Conservation (phyloP, 1,284 basidiomycete species). For the Macrocybe sp. region DNA sequence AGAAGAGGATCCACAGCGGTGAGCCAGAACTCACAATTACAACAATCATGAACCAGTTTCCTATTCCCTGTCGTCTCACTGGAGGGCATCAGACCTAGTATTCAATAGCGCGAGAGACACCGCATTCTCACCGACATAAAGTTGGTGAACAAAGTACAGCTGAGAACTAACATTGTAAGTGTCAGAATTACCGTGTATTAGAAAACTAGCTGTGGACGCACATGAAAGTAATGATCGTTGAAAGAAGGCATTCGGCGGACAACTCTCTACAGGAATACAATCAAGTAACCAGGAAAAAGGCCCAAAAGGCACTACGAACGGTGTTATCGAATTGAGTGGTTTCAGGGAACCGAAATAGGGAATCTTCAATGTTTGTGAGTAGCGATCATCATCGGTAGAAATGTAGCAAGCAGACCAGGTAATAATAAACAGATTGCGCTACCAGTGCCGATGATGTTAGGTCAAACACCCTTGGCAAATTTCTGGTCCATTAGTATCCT, state of each 20-base stretch:
- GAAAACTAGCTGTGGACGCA: conserved; percentile 10
- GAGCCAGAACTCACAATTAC: no score
- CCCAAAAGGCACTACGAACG: conserved; percentile 7
- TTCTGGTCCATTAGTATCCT: neutral
- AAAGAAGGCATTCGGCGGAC: conserved; percentile 31
- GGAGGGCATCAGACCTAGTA: no score
- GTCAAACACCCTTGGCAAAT: conserved; percentile 17
- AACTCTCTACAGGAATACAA: conserved; percentile 22
- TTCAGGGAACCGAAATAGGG: conserved; percentile 21
- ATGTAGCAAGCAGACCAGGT: conserved; percentile 13
- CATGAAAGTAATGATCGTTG: conserved; percentile 34
- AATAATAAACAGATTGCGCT: conserved; percentile 23
- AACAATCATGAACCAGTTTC: no score
- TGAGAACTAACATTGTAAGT: conserved; percentile 28
- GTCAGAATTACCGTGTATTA: neutral
- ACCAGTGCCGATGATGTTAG: conserved; percentile 20
- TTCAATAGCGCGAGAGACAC: no score
- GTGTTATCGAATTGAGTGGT: conserved; percentile 18
- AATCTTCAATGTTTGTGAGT: conserved; percentile 10
- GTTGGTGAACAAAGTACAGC: conserved; percentile 36
- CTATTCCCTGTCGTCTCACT: no score
- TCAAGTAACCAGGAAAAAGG: neutral
- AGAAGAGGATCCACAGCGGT: no score
- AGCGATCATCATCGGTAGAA: neutral
- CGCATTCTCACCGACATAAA: conserved; percentile 24